Evolutionary conservation across 1,284 basidiomycete genomes (phyloP), one percentile per base, ranked within the genome.

Genomic region (Inonotus obliquus): DNA sequence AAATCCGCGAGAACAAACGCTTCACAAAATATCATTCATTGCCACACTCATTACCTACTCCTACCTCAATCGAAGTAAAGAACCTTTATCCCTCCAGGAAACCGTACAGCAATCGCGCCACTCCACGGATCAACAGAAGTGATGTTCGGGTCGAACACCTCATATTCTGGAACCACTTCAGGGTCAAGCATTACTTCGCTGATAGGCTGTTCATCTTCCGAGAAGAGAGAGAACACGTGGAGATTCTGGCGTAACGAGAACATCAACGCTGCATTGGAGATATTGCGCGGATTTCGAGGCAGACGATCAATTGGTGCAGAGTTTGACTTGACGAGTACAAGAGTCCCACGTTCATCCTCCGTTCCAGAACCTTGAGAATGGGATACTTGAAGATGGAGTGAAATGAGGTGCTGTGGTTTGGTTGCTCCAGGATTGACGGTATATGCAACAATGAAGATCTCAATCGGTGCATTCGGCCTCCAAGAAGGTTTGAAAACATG

Each of bases 41-140:
- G 17, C 41, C 17, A 44, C 17, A 17, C 41, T n/a, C 19, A 21
- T 17, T 14, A 44, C 19, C 11, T 44, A 41, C 29, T 25, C 25
- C 21, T 21, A 2, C 17, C 27, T 19, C 47, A 41, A 32, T 59
- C 57, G 27, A 59, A 59, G 37, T 29, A 52, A 11, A 59, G 29
- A 25, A 59, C 48, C 48, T 59, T 59, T 35, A 59, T 11, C 14
- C 14, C 11, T 7, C 57, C 57, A 11, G 47, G 32, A 14, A 49
- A 29, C 17, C 57, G 23, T 7, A 59, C 38, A 13, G 57, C 57
- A 25, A 59, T 59, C n/a, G 57, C 2, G 25, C 57, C 57, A 32
- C 57, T 59, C 57, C 57, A 59, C 21, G 57, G 57, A 17, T 59
- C 57, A 37, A 59, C 57, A 25, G 47, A 27, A 4, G 57, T 37